phyloP scores from a whole-genome alignment of 768 basidiomycete species.

The Termitomyces sp. region DNA sequence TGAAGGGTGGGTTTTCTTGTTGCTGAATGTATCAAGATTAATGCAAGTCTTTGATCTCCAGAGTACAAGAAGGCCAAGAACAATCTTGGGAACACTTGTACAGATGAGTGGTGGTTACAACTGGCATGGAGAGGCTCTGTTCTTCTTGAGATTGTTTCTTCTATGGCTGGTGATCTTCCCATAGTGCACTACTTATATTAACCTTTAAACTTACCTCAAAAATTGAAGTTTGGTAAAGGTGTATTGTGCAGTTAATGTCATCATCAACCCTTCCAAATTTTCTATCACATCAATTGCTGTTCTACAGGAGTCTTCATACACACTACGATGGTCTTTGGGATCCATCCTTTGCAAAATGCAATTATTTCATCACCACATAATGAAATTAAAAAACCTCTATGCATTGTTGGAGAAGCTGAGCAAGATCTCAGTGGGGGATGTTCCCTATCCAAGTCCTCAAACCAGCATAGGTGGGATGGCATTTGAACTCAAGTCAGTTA shows the following conservation, averaged over 20 bases:
- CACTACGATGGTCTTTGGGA: constrained; percentile 23
- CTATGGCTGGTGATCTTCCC: constrained; percentile 25
- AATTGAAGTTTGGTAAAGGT: constrained; percentile 18
- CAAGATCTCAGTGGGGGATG: constrained; percentile 22
- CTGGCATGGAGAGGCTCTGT: constrained; percentile 8
- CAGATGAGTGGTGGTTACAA: constrained; percentile 19
- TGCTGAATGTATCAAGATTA: not conserved
- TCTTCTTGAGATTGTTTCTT: constrained; percentile 13
- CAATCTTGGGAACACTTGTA: constrained; percentile 19
- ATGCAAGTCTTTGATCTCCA: constrained; percentile 3
- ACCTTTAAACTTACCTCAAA: not conserved
- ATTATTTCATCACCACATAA: constrained; percentile 20
- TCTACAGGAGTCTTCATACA: constrained; percentile 32
- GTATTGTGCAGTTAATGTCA: constrained; percentile 31
- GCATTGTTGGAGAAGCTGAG: constrained; percentile 17
- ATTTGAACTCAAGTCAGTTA: constrained; percentile 23
- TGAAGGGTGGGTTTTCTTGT: constrained; percentile 19
- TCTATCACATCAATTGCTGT: constrained; percentile 37
- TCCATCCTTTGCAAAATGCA: constrained; percentile 15
- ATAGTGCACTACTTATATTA: constrained; percentile 20
- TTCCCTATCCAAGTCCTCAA: constrained; percentile 20
- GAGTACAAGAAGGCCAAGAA: constrained; percentile 26
- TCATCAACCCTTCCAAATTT: constrained; percentile 29
- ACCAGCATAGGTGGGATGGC: constrained; percentile 22
- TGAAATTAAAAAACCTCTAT: constrained; percentile 31